Base-by-base conservation (phyloP, 352 stramenopile species). In the Phytophthora meadii region DNA sequence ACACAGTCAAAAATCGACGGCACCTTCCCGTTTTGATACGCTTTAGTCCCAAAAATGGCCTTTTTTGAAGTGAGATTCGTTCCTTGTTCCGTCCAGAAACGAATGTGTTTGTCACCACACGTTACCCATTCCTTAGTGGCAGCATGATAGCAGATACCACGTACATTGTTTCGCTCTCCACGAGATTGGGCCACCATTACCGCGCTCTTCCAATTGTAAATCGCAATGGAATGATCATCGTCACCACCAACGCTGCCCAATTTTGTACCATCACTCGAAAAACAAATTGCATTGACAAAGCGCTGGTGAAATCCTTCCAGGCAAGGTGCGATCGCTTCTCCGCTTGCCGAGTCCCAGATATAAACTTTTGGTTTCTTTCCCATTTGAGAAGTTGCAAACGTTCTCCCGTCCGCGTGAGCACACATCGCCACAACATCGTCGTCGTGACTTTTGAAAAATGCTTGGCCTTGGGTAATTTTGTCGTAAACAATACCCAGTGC, bases 331-430 rank as follows among this genome's bases (percentile, higher is more conserved):
- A 89, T 47, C 19, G 70, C 48, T 39, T 65, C 39, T n/a, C 54
- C 68, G 15, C 54, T 69, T 12, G 37, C 45, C 10, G 79, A 84
- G 48, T 64, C 77, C 84, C 92, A 97, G 9, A 91, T 74, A 52
- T 92, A 95, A 22, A 98, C 90, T 40, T 87, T 92, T 0, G 82
- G 82, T 1, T 79, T 79, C 30, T 95, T 93, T 41, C 89, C 89
- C 71, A 94, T 88, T 65, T 97, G 88, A 2, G 90, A 91, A 3
- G 87, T 97, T 0, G 93, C 94, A 25, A 96, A 93, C 12, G 84
- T 85, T 19, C 68, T 76, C 3, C 84, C 70, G 44, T 90, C 89
- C 4, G 93, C 87, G 61, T 98, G 91, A 11, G 81, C 64, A 47
- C 77, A 87, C 2, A 98, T 53, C 9, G 84, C 88, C 1, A 96